A percentile compares a stretch with the other conserved stretches of the same genome.
These are phyloP conservation scores for Parastagonospora avenae DNA, from an alignment of 2,329 filamentous ascomycete genomes.

Conservation along the genomic window DNA sequence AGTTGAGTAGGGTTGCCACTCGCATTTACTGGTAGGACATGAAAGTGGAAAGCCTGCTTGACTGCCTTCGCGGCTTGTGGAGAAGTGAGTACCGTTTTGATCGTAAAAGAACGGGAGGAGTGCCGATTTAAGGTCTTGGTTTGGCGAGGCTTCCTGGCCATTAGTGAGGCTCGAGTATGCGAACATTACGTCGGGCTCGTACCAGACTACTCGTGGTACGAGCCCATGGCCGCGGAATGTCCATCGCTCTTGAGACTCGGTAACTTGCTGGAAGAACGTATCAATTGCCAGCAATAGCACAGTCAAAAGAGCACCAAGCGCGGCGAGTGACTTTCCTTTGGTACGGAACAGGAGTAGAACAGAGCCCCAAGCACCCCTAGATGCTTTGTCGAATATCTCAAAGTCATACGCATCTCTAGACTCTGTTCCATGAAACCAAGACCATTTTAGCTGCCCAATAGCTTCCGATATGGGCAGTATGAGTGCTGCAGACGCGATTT, in stretches of 20 bases:
- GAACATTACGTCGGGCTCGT: slow-evolving; percentile 2
- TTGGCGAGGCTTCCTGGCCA: neutral
- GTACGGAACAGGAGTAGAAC: slow-evolving; percentile 23
- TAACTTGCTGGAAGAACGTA: slow-evolving; percentile 40
- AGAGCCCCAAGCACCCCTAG: slow-evolving; percentile 27
- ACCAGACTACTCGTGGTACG: slow-evolving; percentile 14
- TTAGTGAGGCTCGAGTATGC: slow-evolving; percentile 1
- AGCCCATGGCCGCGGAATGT: slow-evolving; percentile 12
- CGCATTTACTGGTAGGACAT: slow-evolving; percentile 31
- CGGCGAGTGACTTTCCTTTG: slow-evolving; percentile 24
- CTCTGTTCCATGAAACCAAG: slow-evolving; percentile 25
- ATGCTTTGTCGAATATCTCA: slow-evolving; percentile 40
- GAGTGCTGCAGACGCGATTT: slow-evolving; percentile 30
- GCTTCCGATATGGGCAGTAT: slow-evolving; percentile 35
- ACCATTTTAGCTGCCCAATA: slow-evolving; percentile 41
- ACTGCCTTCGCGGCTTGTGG: slow-evolving; percentile 15
- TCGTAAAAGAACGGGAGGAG: slow-evolving; percentile 21
- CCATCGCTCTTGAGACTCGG: slow-evolving; percentile 14
- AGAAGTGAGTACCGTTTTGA: slow-evolving; percentile 20
- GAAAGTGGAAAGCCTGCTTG: slow-evolving; percentile 29
- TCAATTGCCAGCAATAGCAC: slow-evolving; percentile 29
- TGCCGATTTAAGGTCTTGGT: neutral
- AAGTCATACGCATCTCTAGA: slow-evolving; percentile 32
- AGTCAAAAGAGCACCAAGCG: slow-evolving; percentile 25
- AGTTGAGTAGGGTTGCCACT: slow-evolving; percentile 26